Base-by-base conservation (phyloP, 108 stramenopile species). In the Nitzschia sp. region DNA sequence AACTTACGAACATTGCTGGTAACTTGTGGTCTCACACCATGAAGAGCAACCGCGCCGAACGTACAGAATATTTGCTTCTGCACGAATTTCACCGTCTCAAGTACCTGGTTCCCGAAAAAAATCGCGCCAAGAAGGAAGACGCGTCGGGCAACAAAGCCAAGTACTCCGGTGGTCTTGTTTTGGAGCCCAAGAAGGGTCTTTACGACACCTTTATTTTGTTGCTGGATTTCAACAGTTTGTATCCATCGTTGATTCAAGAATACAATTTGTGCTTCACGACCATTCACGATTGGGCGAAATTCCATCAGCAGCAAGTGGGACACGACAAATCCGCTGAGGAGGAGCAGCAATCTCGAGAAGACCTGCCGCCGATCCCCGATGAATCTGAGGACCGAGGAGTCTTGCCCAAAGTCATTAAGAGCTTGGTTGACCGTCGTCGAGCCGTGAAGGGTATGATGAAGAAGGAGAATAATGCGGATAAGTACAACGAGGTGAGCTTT, bases 231-330 rank as follows among this genome's bases (percentile, higher is more conserved):
- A 98, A 98, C 87, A 94, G 92, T 74, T 83, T 99, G 58, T 99
- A 99, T 72, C 99, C 99, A 0, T 96, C 94, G 19, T 86, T 99
- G 55, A 98, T 99, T 60, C 99, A 99, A 82, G 99, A 99, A 86
- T 99, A 98, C 92, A 98, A 99, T 78, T 80, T 99, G 62, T 99
- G 99, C 83, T 98, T 98, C 69, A 99, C 99, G 29, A 99, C 99
- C 13, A 80, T 99, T 72, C 21, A 60, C 28, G 94, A 98, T 56
- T 98, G 98, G 97, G 64, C 94, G 8, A 65, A 66, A 23, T 82
- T 60, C 46, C 78, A 69, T 23, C 33, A 71, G 46, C 46, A 66
- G 36, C 66, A 68, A 54, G 38, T 62, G 23, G 45, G 25, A 11
- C 27, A 48, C 1, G 45, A 42, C 3, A 49, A 57, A 21, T 27